These are phyloP conservation scores for Zygosaccharomyces pseudorouxii DNA, from an alignment of 805 yeast species.

Conservation along the genomic window DNA sequence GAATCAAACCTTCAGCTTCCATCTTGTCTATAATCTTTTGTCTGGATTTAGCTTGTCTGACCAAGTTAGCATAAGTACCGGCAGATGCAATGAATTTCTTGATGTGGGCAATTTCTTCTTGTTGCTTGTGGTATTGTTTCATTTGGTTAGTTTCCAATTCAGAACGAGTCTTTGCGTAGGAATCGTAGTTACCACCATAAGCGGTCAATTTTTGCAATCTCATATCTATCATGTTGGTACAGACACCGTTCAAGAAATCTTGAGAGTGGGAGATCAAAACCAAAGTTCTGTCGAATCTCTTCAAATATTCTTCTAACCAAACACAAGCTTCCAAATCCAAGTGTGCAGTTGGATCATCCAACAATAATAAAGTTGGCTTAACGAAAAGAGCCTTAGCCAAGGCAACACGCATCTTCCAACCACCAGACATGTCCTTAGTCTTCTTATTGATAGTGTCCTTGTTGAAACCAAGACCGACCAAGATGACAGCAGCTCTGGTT, in stretches of 20 bases:
- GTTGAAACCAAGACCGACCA: conserved; percentile 97
- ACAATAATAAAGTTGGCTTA: conserved; percentile 87
- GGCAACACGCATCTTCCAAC: conserved; percentile 99
- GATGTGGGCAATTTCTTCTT: conserved; percentile 97
- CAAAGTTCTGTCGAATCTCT: conserved; percentile 88
- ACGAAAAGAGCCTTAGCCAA: conserved; percentile 96
- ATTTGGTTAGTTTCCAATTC: conserved; percentile 96
- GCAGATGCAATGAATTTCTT: conserved; percentile 99
- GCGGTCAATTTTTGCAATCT: conserved; percentile 66
- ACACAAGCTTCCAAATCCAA: conserved; percentile 99
- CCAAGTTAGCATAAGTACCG: conserved; percentile 98
- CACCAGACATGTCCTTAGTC: conserved; percentile 99
- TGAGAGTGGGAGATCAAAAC: conserved; percentile 96
- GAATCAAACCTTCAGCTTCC: conserved; percentile 98
- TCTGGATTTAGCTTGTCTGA: conserved; percentile 97
- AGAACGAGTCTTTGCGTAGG: conserved; percentile 88
- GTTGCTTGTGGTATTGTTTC: conserved; percentile 96
- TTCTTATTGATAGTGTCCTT: conserved; percentile 79
- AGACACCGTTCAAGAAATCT: conserved; percentile 98
- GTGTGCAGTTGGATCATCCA: conserved; percentile 99
- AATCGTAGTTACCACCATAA: conserved; percentile 98
- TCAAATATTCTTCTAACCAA: conserved; percentile 97
- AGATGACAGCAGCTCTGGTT: conserved; percentile 90
- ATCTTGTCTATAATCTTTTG: conserved; percentile 98
- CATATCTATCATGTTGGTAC: conserved; percentile 98